phyloP scores from a whole-genome alignment of 2,329 filamentous ascomycete genomes.

The Colletotrichum phormii region DNA sequence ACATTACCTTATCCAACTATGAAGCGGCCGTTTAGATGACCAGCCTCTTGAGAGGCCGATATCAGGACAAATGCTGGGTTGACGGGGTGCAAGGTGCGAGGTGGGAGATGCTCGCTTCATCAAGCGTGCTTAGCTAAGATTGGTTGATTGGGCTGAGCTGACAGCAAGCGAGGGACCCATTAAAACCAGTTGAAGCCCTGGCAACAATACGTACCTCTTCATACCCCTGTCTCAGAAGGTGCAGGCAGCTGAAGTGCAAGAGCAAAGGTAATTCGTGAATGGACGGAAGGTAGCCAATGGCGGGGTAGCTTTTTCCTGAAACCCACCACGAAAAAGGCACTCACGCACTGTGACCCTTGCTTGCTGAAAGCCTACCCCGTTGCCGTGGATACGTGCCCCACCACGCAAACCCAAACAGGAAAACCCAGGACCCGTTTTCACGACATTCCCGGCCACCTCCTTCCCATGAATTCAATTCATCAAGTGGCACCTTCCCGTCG shows the following conservation, averaged over 20 bases:
- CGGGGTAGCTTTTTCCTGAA: conserved; percentile 28
- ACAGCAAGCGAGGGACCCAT: conserved; percentile 12
- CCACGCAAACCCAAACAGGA: conserved; percentile 12
- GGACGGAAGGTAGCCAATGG: conserved; percentile 19
- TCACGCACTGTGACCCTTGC: not conserved
- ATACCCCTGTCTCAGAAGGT: too few relatives aligned
- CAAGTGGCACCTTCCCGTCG: conserved; percentile 11
- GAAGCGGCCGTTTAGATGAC: not conserved
- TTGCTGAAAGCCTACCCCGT: conserved; percentile 2
- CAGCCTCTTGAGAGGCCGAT: too few relatives aligned
- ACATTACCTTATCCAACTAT: not conserved
- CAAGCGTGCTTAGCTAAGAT: not conserved
- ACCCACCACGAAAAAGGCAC: conserved; percentile 20
- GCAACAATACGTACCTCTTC: not conserved
- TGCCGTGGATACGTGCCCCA: conserved; percentile 31
- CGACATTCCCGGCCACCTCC: conserved; percentile 9
- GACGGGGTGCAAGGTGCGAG: not conserved
- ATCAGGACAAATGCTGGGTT: not conserved
- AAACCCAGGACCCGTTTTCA: conserved; percentile 19
- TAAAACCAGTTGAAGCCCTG: not conserved
- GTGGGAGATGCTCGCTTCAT: too few relatives aligned
- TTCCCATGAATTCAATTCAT: not conserved
- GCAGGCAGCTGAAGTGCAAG: not conserved
- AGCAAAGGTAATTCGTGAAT: not conserved
- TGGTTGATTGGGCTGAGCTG: conserved; percentile 1